phyloP scores from a whole-genome alignment of 805 yeast species.

The Ogataea methylovora region DNA sequence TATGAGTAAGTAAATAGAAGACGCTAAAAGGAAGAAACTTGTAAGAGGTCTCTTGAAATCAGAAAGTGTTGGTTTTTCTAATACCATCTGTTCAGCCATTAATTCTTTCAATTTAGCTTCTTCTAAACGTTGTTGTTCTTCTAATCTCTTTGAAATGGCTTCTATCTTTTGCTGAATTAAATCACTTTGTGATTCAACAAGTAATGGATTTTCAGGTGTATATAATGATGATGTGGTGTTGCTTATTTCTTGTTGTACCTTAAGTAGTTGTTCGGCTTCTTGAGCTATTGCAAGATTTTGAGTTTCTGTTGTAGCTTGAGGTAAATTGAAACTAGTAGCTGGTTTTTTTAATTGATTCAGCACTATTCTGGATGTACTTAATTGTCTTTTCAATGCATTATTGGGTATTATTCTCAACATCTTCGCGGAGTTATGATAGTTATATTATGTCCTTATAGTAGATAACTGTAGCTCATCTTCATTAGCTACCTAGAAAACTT shows the following conservation, averaged over 20 bases:
- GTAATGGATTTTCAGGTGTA: slow-evolving; percentile 21
- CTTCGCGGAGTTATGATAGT: no score
- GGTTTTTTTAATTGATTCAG: no score
- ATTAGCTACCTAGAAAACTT: no score
- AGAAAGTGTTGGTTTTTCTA: slow-evolving; percentile 18
- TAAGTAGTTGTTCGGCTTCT: background rate
- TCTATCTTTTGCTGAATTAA: slow-evolving; percentile 19
- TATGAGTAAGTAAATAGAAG: slow-evolving; percentile 22
- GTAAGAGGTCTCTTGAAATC: slow-evolving; percentile 28
- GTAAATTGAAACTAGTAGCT: no score
- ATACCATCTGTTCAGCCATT: slow-evolving; percentile 11
- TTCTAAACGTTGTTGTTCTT: slow-evolving; percentile 14
- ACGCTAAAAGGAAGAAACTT: slow-evolving; percentile 22
- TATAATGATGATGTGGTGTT: slow-evolving; percentile 14
- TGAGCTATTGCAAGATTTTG: no score
- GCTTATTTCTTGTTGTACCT: background rate
- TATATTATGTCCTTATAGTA: no score
- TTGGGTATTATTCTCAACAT: no score
- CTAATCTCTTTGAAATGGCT: slow-evolving; percentile 16
- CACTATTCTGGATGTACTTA: no score
- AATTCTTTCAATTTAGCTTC: slow-evolving; percentile 12
- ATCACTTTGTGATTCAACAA: slow-evolving; percentile 21
- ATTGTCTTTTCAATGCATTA: no score
- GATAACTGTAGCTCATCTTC: no score
- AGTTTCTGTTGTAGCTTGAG: no score